Base-by-base conservation (phyloP, 2,329 filamentous ascomycete species). In the Fusarium tricinctum region DNA sequence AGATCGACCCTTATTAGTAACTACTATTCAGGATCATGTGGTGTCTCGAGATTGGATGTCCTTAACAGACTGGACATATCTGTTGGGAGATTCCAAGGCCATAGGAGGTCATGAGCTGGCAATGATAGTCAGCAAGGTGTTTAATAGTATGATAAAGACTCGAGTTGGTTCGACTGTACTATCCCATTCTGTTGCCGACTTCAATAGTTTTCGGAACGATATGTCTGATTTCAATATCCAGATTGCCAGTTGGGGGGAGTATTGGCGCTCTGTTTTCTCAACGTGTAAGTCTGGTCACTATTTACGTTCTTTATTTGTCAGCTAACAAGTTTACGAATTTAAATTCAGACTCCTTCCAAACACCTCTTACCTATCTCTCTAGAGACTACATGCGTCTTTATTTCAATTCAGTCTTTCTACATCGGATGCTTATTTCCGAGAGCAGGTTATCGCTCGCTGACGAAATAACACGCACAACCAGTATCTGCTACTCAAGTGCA, bases 361-460 rank as follows among this genome's bases (percentile, higher is more conserved):
- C 10, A 6, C 4, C 52, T 22, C 19, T 59, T 6, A 20, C 26
- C 13, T 32, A 15, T 6, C 28, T 59, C 5, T 22, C 13, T 1
- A 26, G 52, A 13, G 43, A 59, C n/a, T 58, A 59, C 8, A 49
- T 14, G 6, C 38, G 53, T 2, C 30, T 59, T 0, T 43, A 59
- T 13, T 59, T 38, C 13, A 58, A 59, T 17, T 30, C 20, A 0
- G n/a, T 40, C 1, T 17, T 35, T 4, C 22, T 59, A 0, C 22
- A 57, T 26, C 14, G 44, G 10, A 19, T 43, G 8, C 5, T 49
- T 6, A 3, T 6, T 6, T 58, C 19, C 3, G 53, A 7, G 3
- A 8, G 7, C 2, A 20, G 28, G 7, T 2, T 22, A 7, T 10
- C 8, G 1, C 15, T 14, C 1, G 5, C 12, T 3, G 51, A 40